Conservation (phyloP, 2,329 filamentous ascomycete species). For the Talaromyces sp. region DNA sequence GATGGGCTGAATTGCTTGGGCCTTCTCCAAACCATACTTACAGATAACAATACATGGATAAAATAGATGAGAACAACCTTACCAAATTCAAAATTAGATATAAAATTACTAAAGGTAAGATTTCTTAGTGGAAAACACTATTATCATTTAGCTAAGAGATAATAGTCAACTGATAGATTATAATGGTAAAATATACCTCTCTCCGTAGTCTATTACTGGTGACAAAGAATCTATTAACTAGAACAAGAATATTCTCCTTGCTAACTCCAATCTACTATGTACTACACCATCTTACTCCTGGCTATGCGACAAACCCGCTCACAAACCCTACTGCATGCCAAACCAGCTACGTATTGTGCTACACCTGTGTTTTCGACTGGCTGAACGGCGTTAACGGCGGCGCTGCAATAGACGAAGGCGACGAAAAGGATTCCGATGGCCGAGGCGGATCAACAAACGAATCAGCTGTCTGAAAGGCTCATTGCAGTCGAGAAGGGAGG, state of each 20-base stretch:
- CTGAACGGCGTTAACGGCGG: slow-evolving; percentile 64
- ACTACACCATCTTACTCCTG: too few relatives aligned
- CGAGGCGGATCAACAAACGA: not conserved
- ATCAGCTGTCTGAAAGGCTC: slow-evolving; percentile 4
- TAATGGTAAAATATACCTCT: not conserved
- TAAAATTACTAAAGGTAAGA: not conserved
- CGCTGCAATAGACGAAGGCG: slow-evolving; percentile 27
- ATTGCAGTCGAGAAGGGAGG: slow-evolving; percentile 44
- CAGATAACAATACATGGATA: not conserved
- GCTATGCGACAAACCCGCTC: slow-evolving; percentile 50
- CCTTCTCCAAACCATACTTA: slow-evolving; percentile 16
- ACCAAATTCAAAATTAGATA: not conserved
- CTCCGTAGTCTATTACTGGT: not conserved
- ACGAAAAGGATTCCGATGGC: slow-evolving; percentile 29
- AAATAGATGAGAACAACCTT: not conserved
- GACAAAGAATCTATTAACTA: too few relatives aligned
- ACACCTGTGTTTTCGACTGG: slow-evolving; percentile 93
- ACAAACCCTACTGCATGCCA: slow-evolving; percentile 89
- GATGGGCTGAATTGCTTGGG: slow-evolving; percentile 19
- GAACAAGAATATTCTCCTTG: too few relatives aligned
- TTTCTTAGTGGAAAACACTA: not conserved
- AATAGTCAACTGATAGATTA: not conserved
- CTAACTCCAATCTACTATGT: too few relatives aligned
- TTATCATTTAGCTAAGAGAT: not conserved
- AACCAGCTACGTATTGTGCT: slow-evolving; percentile 93